Percentiles rank a stretch among this genome's conserved stretches.
These are phyloP conservation scores for Leishmania tropica DNA, from an alignment of 208 protist species.

Conservation along the genomic window DNA sequence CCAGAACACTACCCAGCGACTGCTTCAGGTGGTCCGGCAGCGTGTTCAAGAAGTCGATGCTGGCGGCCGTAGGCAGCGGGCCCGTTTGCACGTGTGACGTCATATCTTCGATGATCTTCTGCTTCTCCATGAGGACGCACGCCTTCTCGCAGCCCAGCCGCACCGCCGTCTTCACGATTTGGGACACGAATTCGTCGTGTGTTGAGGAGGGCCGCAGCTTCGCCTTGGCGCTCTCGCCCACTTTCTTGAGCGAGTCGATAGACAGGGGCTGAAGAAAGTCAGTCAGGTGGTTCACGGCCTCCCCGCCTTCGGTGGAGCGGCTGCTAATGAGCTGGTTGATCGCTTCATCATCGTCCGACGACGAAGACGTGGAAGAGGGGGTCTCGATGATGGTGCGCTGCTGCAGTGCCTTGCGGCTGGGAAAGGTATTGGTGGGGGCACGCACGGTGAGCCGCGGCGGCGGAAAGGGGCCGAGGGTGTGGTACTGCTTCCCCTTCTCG, in stretches of 20 bases:
- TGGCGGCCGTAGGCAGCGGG: conserved; percentile 72
- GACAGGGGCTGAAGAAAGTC: conserved; percentile 84
- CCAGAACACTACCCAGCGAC: conserved; percentile 72
- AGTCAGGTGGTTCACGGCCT: conserved; percentile 81
- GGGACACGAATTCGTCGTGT: conserved; percentile 80
- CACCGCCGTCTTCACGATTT: conserved; percentile 88
- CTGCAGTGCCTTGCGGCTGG: conserved; percentile 83
- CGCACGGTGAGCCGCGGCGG: conserved; percentile 79
- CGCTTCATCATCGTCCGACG: conserved; percentile 65
- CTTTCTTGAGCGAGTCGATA: conserved; percentile 90
- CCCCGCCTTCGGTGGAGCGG: conserved; percentile 53
- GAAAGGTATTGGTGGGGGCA: conserved; percentile 67
- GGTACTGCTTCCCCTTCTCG: conserved; percentile 77
- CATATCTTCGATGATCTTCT: conserved; percentile 91
- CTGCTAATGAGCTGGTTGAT: conserved; percentile 31
- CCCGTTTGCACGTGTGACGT: conserved; percentile 79
- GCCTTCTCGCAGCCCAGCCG: conserved; percentile 88
- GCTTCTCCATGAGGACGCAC: conserved; percentile 87
- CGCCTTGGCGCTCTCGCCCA: conserved; percentile 89
- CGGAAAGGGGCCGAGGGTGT: conserved; percentile 77
- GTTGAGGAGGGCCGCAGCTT: conserved; percentile 78
- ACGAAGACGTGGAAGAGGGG: conserved; percentile 65
- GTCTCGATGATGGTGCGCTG: conserved; percentile 74
- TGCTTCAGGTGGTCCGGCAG: conserved; percentile 80
- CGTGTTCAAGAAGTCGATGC: conserved; percentile 86